Conservation (phyloP, 345 rosid species). For the Gossypium thurberi region DNA sequence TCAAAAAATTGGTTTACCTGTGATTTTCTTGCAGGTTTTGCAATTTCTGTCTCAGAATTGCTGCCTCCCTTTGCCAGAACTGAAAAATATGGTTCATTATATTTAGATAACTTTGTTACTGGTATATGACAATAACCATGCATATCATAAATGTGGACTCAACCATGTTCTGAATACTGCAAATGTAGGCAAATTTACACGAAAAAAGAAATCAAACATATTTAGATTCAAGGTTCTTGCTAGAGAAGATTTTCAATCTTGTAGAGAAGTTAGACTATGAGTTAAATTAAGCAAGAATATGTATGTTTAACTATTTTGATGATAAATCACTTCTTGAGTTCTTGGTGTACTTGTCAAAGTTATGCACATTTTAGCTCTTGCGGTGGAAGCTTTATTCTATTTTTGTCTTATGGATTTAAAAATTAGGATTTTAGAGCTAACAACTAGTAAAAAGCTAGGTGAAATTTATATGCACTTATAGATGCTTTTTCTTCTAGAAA, state of each 20-base stretch:
- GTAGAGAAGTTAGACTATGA: neutral
- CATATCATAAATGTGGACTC: neutral
- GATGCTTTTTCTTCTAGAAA: too few relatives aligned
- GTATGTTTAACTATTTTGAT: too few relatives aligned
- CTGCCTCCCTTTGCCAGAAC: slow-evolving; percentile 87
- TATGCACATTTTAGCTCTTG: too few relatives aligned
- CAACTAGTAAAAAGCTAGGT: too few relatives aligned
- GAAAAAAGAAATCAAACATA: neutral
- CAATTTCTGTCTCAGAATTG: slow-evolving; percentile 60
- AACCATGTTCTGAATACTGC: neutral
- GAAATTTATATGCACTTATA: too few relatives aligned
- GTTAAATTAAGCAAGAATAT: neutral
- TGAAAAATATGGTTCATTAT: slow-evolving; percentile 23
- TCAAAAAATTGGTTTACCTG: slow-evolving; percentile 37
- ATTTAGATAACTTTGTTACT: neutral
- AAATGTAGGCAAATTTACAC: neutral
- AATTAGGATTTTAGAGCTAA: too few relatives aligned
- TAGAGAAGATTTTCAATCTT: neutral
- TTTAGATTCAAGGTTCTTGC: neutral
- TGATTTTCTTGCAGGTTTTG: slow-evolving; percentile 73
- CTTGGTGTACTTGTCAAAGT: too few relatives aligned
- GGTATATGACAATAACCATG: neutral
- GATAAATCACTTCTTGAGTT: too few relatives aligned
- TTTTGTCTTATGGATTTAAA: too few relatives aligned
- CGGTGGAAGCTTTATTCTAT: too few relatives aligned